Base-by-base conservation (phyloP, 768 basidiomycete genomes). In the Krasilnikovozyma curviuscula region DNA sequence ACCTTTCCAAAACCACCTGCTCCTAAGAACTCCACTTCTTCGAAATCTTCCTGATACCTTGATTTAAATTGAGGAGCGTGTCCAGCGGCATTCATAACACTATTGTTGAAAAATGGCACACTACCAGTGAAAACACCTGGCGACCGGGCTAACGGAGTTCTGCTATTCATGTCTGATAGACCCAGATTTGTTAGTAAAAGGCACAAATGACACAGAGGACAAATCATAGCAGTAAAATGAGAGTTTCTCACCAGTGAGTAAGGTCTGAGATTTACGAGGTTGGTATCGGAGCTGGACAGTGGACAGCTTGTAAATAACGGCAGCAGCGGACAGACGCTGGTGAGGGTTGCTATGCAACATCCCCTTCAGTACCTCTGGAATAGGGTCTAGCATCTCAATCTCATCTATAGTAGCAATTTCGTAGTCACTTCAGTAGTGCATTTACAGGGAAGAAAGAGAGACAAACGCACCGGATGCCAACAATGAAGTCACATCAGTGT, bases 11-110 rank as follows among this genome's bases (percentile, higher is more conserved):
- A 91, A 0, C 65, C 84, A 0, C 88, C 88, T 59, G 79, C 79
- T 0, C 86, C 86, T 58, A 91, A 59, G 28, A 85, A 68, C 59
- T 91, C 88, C 8, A 93, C 66, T 60, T 91, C 86, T 58, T 89
- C 84, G 77, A 83, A 95, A 56, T 95, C 88, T 46, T 83, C 79
- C 57, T 83, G 81, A 76, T 85, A 95, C 50, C 88, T 67, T 57
- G 84, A 88, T 3, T 71, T 62, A 14, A 77, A 74, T 27, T n/a
- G n/a, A n/a, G n/a, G n/a, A n/a, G n/a, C n/a, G n/a, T n/a, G n/a
- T n/a, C n/a, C n/a, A n/a, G n/a, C n/a, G n/a, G n/a, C n/a, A n/a
- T n/a, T n/a, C n/a, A n/a, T n/a, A n/a, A n/a, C n/a, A n/a, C n/a
- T n/a, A n/a, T n/a, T n/a, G n/a, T n/a, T n/a, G n/a, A n/a, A n/a